Percentiles rank a stretch among this genome's conserved stretches.
Evolutionary conservation across 2,329 filamentous ascomycete species (phyloP).

Genomic region (Hawksworthiomyces lignivorus): DNA sequence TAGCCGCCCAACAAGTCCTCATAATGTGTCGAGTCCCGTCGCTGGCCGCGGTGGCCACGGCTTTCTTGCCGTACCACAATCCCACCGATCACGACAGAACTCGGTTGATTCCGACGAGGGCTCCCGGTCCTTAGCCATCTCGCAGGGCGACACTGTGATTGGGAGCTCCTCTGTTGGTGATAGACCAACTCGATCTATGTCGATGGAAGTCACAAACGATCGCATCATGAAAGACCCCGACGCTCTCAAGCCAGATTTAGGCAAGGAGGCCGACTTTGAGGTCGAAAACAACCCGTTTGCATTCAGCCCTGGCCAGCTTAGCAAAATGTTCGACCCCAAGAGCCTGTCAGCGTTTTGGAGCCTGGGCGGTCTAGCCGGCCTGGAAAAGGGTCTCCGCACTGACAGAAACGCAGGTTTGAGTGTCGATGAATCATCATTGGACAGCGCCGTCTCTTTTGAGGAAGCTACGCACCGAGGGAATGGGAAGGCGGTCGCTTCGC

Average conservation of each 20-base stretch:
- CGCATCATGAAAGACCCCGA: conserved; percentile 57
- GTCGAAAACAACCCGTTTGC: conserved; percentile 78
- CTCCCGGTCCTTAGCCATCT: conserved; percentile 47
- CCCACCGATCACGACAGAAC: conserved; percentile 54
- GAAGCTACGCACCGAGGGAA: conserved; percentile 44
- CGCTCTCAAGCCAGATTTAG: conserved; percentile 67
- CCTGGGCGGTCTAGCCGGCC: conserved; percentile 66
- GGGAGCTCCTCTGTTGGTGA: conserved; percentile 37
- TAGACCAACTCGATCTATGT: conserved; percentile 27
- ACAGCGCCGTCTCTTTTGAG: conserved; percentile 63
- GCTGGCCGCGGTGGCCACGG: conserved; percentile 37
- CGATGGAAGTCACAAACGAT: conserved; percentile 31
- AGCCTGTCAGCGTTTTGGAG: conserved; percentile 74
- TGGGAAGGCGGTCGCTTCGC: conserved; percentile 19
- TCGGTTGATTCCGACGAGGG: conserved; percentile 62
- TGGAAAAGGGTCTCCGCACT: conserved; percentile 71
- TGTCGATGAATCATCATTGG: conserved; percentile 60
- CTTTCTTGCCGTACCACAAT: conserved; percentile 60
- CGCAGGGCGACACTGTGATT: conserved; percentile 57
- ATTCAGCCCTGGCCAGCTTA: conserved; percentile 74
- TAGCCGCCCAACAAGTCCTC: conserved; percentile 61
- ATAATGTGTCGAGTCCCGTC: conserved; percentile 60
- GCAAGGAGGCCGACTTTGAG: conserved; percentile 67
- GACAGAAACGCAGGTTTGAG: conserved; percentile 69
- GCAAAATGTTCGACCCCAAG: conserved; percentile 86